These are phyloP conservation scores for Phytophthora sojae DNA, from an alignment of 352 stramenopile genomes.

Conservation along the genomic window DNA sequence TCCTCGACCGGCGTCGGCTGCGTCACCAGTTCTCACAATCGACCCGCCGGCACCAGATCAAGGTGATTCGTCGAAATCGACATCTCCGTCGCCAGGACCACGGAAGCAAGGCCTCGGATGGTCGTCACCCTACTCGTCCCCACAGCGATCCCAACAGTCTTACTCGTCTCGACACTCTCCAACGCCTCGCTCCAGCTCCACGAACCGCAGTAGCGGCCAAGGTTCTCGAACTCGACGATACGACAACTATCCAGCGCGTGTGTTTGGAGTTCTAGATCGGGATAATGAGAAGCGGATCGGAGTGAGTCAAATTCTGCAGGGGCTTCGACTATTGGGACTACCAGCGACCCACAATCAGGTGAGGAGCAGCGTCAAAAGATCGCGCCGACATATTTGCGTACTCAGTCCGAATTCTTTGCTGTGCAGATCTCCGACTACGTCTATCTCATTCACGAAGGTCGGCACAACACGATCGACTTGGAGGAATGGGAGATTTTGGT, in stretches of 20 bases:
- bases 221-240: conserved; percentile 10
- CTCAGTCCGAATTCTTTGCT: neutral
- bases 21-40: conserved; percentile 26
- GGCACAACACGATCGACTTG: conserved; percentile 56
- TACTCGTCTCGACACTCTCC: conserved; percentile 17
- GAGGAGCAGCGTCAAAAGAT: neutral
- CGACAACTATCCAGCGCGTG: conserved; percentile 49
- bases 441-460: conserved; percentile 76
- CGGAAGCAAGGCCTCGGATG: conserved; percentile 11
- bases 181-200: conserved; percentile 16
- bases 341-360: conserved; percentile 78
- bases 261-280: conserved; percentile 68
- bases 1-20: neutral
- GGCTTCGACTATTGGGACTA: conserved; percentile 56
- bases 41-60: conserved; percentile 21
- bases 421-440: conserved; percentile 75
- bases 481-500: conserved; percentile 79
- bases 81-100: conserved; percentile 13
- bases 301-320: conserved; percentile 64
- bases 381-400: neutral
- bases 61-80: conserved; percentile 13
- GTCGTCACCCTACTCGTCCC: conserved; percentile 23
- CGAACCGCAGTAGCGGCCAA: conserved; percentile 19
- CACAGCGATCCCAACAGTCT: conserved; percentile 36
- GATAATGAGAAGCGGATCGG: conserved; percentile 52